Conservation (phyloP, 2,329 filamentous ascomycete species). For the Colletotrichum agaves region DNA sequence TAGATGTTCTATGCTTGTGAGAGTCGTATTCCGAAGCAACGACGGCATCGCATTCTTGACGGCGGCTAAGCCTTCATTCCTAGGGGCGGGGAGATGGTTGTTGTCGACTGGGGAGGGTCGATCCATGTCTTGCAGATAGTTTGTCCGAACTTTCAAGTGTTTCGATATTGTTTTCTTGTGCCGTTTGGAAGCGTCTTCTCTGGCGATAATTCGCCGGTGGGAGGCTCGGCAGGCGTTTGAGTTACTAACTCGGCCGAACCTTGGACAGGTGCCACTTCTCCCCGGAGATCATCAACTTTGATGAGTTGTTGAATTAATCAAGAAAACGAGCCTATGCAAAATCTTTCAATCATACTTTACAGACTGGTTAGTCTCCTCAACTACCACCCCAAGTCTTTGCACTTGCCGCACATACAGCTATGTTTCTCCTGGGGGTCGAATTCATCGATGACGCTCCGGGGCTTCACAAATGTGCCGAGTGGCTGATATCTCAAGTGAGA, state of each 20-base stretch:
- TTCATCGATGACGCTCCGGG: constrained; percentile 64
- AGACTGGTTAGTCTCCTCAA: neutral
- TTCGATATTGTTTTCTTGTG: no score
- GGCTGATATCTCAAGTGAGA: constrained; percentile 59
- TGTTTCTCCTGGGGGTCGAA: constrained; percentile 41
- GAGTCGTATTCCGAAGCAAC: neutral
- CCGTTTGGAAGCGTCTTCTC: constrained; percentile 6
- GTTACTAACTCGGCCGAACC: neutral
- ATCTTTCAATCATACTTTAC: no score
- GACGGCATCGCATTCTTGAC: neutral
- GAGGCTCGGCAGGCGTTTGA: constrained; percentile 1
- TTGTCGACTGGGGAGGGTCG: neutral
- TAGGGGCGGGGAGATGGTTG: neutral
- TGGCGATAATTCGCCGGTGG: neutral
- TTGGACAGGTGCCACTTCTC: neutral
- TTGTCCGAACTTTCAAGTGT: constrained; percentile 11
- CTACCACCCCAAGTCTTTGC: constrained; percentile 5
- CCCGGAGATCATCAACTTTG: neutral
- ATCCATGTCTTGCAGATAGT: neutral
- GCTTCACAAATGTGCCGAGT: constrained; percentile 59
- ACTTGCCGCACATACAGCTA: constrained; percentile 2
- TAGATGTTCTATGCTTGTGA: neutral
- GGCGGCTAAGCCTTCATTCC: neutral
- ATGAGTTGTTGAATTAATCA: no score
- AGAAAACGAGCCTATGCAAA: no score